Base-by-base conservation (phyloP, 208 protist species). In the Phytomonas serpens region DNA sequence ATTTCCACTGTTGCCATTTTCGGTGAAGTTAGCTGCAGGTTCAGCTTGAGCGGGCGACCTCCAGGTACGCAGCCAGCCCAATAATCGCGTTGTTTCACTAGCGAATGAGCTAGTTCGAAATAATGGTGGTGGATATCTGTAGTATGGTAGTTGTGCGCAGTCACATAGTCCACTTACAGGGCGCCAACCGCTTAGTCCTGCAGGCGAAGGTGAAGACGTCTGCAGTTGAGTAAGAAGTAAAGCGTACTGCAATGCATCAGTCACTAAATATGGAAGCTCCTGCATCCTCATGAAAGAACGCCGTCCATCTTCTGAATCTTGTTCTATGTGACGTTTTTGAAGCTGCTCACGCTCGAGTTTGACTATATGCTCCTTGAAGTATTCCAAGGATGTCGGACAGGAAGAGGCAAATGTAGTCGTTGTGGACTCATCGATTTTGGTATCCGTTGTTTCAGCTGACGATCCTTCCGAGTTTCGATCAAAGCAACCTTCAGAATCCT, bases 21-120 rank as follows among this genome's bases (percentile, higher is more conserved):
- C 19, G 7, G 47, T 57, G 47, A 57, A 57, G 19, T 19, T 27
- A 19, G 47, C 47, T 57, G 10, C 23, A 6, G 47, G 2, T 57
- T 0, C 2, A 4, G 47, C 11, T 57, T 57, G 19, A 57, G 47
- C 16, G 61, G 27, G 68, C 34, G 34, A 61, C 27, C 19, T 72
- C 88, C 88, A 93, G 30, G 88, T 93, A 51, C 84, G 76, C 68
- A 93, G 79, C 88, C 89, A 94, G 64, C 81, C 81, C 65, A 92
- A 65, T 63, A 94, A 80, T 34, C 89, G 89, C 31, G 82, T 66
- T 5, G 85, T 88, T 40, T 85, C 85, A 14, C 77, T 72, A 7
- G 86, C 77, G 37, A 94, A 94, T 14, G 86, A 84, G 1, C 83
- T 83, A 23, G 76, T 82, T 42, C 77, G 84, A 68, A 94, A 78